These are phyloP conservation scores for Erigeron philadelphicus DNA, from an alignment of 140 eudicot genomes.

Conservation along the genomic window DNA sequence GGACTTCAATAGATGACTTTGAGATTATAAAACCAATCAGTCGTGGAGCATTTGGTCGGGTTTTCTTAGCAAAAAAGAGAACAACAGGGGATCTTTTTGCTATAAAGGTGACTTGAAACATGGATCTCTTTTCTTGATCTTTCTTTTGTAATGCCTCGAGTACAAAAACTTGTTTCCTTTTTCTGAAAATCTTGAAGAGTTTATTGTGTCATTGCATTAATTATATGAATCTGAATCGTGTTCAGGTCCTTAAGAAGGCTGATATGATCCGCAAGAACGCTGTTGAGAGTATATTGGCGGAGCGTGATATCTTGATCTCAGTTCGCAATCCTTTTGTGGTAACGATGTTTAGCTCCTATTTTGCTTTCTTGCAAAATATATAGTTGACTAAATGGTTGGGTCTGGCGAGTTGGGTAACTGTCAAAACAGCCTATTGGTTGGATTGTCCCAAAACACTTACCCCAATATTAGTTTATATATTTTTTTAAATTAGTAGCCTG, in stretches of 20 bases:
- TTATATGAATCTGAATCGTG: conserved; percentile 15
- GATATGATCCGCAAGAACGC: conserved; percentile 96
- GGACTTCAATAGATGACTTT: conserved; percentile 89
- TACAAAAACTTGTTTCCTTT: conserved; percentile 1
- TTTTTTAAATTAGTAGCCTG: neutral
- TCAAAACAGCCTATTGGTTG: conserved; percentile 2
- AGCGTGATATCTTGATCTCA: conserved; percentile 81
- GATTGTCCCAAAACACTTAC: neutral
- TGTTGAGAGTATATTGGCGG: conserved; percentile 93
- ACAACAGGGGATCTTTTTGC: conserved; percentile 94
- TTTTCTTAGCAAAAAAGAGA: conserved; percentile 87
- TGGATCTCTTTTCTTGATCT: neutral
- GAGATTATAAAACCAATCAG: conserved; percentile 94
- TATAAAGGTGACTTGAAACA: conserved; percentile 56
- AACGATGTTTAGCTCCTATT: conserved; percentile 37
- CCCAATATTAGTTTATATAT: neutral
- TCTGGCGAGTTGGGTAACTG: neutral
- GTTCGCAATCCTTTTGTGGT: conserved; percentile 99
- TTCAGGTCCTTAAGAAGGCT: conserved; percentile 88
- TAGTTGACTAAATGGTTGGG: neutral
- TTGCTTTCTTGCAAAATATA: conserved; percentile 10
- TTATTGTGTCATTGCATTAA: conserved; percentile 1
- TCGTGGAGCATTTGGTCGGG: conserved; percentile 97
- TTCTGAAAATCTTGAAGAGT: neutral
- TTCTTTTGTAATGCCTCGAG: conserved; percentile 4